Conservation (phyloP, 805 yeast genomes). For the Saccharomycopsis olivae region DNA sequence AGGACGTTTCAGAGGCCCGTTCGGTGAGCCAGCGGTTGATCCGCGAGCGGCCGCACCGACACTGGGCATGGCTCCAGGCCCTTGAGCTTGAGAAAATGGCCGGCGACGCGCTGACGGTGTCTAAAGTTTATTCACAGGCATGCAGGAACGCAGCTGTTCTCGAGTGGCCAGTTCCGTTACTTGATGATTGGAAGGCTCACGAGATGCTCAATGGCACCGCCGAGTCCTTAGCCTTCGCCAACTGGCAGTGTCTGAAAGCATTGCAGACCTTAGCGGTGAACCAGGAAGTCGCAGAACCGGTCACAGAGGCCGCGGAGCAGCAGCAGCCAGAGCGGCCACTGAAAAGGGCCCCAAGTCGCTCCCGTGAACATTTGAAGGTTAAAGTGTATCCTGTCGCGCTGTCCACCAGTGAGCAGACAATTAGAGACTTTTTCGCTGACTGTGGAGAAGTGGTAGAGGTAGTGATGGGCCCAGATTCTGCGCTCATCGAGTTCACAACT, state of each 20-base stretch:
- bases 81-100: constrained; percentile 3
- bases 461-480: too few relatives aligned
- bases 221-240: too few relatives aligned
- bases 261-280: too few relatives aligned
- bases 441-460: too few relatives aligned
- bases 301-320: constrained; percentile 24
- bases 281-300: too few relatives aligned
- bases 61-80: constrained; percentile 4
- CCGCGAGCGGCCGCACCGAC: neutral
- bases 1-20: constrained; percentile 5
- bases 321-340: constrained; percentile 17
- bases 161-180: constrained; percentile 5
- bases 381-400: too few relatives aligned
- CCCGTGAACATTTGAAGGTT: constrained; percentile 49
- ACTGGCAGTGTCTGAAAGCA: too few relatives aligned
- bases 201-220: constrained; percentile 6
- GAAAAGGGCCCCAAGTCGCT: neutral
- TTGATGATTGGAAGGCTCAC: constrained; percentile 2
- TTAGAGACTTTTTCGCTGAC: constrained; percentile 47
- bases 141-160: neutral
- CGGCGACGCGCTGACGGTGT: neutral
- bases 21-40: neutral
- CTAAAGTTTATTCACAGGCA: constrained; percentile 2
- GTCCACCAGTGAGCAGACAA: too few relatives aligned
- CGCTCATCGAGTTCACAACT: constrained; percentile 47